Evolutionary conservation across 2,329 filamentous ascomycete genomes (phyloP), one percentile per base, ranked within the genome.

Genomic region (Aureobasidium sp.): DNA sequence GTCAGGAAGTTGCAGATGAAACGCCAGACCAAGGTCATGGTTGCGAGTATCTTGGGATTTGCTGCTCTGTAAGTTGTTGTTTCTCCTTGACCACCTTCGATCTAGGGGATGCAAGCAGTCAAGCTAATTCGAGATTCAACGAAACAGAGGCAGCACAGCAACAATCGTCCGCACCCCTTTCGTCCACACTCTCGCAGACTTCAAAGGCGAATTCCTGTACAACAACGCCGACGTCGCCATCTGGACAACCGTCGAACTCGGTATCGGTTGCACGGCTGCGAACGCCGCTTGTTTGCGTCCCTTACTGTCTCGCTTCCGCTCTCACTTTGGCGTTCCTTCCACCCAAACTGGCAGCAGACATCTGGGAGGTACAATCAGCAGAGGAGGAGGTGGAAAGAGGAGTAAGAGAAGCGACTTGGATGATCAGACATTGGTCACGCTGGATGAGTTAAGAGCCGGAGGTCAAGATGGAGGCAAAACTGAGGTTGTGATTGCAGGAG

Each of bases 201-300:
- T 67, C 59, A 65, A 71, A 50, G 72, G 77, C n/a, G 75, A 77
- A 61, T 77, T 77, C 59, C 65, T 78, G 45, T 77, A 74, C 72
- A 68, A 66, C 60, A 80, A 78, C 1, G 72, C 74, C 53, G 76
- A 78, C 61, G 65, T 73, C 14, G 71, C 70, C 4, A 70, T 72
- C 55, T 70, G 69, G 67, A 69, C 70, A 3, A 71, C 70, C 2
- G 64, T 72, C 39, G 70, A 73, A 63, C 64, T 69, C n/a, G 71
- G 70, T 14, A 59, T 73, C n/a, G 70, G 21, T 16, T 67, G 72
- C 58, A 70, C 67, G 11, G 79, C 79, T 11, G 78, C 75, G 21
- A 78, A 75, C 64, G 73, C 81, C 10, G 78, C 78, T 7, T 80
- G 78, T 1, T 72, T 81, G 2, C 76, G 78, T 2, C 80, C 80